Base-by-base conservation (phyloP, 2,329 filamentous ascomycete species). In the Furcasterigmium furcatum region DNA sequence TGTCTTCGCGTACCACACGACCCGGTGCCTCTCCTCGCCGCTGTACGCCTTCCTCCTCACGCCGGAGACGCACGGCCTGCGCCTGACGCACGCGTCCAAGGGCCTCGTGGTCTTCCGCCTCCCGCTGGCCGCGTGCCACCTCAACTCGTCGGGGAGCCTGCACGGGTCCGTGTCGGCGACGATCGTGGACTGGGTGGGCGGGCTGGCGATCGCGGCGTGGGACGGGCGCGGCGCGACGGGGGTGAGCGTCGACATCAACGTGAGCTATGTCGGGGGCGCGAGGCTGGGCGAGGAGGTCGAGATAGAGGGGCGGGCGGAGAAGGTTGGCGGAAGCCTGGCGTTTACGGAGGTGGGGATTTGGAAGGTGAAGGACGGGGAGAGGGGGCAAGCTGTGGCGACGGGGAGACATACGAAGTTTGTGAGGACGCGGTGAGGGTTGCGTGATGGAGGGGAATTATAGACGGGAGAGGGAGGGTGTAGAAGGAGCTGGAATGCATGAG, bases 221-320 rank as follows among this genome's bases (percentile, higher is more conserved):
- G 85, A 87, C 52, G 63, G 83, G 47, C 65, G 73, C 21, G 71
- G 75, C 24, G 77, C 74, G 56, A 86, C 84, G 4, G 86, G 87
- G 39, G 85, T 87, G 27, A 86, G 82, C 52, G 76, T 84, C 29
- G 87, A 91, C 61, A 89, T 91, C 60, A 85, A 90, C 64, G 76
- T 88, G 50, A 82, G 78, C 42, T 91, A 88, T 55, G 70, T 86
- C 45, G 76, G 77, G 30, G 77, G 78, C 4, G 86, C 85, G 2
- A 71, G 70, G 39, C 71, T 76, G 21, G 85, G 83, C 13, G 86
- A 90, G 48, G 73, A 71, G 53, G 70, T 91, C 27, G 84, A 88
- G 69, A 80, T 90, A 45, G 79, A 85, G 58, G 80, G 82, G 18
- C 74, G 67, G 48, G 81, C 82, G 6, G 79, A 84, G 51, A 84